A percentile compares a stretch with the other conserved stretches of the same genome.
phyloP scores from a whole-genome alignment of 2,329 filamentous ascomycete species.

The Colletotrichum coccodes region DNA sequence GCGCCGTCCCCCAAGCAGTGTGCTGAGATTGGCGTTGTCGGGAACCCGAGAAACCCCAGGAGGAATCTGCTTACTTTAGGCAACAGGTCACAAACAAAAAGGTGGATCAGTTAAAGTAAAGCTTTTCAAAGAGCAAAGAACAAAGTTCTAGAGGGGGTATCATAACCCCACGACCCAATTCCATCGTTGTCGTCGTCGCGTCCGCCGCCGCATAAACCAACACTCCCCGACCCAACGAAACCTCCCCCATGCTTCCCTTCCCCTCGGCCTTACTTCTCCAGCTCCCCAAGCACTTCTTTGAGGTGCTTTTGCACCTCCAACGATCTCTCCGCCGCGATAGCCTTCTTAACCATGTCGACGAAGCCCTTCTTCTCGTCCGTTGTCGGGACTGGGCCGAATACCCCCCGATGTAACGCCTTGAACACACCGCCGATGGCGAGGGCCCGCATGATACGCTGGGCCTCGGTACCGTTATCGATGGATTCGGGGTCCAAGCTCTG shows the following conservation, averaged over 20 bases:
- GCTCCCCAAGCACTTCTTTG: slow-evolving; percentile 46
- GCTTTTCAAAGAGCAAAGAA: neutral
- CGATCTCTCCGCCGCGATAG: slow-evolving; percentile 53
- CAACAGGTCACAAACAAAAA: too few species aligned
- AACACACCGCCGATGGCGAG: slow-evolving; percentile 56
- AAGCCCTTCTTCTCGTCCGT: slow-evolving; percentile 36
- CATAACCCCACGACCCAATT: slow-evolving; percentile 1
- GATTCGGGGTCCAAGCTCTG: slow-evolving; percentile 57
- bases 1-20: too few species aligned
- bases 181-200: neutral
- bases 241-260: too few species aligned
- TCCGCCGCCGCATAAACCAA: neutral
- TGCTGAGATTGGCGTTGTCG: too few species aligned
- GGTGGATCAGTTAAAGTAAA: neutral
- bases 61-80: too few species aligned
- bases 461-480: slow-evolving; percentile 59
- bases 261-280: slow-evolving; percentile 33
- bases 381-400: slow-evolving; percentile 47
- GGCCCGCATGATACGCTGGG: slow-evolving; percentile 59
- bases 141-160: slow-evolving; percentile 8
- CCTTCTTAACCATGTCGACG: slow-evolving; percentile 43
- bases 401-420: slow-evolving; percentile 52
- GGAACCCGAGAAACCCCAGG: too few species aligned
- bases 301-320: slow-evolving; percentile 57
- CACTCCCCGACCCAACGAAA: neutral